Evolutionary conservation across 2,329 filamentous ascomycete genomes (phyloP).

Genomic region (Xylaria sp.): DNA sequence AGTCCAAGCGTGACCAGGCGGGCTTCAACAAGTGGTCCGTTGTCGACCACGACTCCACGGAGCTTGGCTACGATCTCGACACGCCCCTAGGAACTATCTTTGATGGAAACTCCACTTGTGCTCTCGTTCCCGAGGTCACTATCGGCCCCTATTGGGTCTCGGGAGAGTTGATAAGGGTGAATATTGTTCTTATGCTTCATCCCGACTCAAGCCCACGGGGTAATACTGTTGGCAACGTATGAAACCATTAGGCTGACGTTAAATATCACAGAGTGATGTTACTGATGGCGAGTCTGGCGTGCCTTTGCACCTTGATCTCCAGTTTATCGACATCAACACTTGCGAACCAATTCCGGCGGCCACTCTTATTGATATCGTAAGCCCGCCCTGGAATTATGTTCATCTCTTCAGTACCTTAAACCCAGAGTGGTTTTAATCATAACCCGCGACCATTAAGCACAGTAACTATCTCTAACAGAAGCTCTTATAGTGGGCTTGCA

Average conservation of each 20-base stretch:
- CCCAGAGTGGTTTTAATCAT: not conserved
- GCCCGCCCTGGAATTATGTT: conserved; percentile 1
- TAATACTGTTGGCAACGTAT: too few relatives aligned
- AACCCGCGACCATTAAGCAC: not conserved
- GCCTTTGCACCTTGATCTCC: conserved; percentile 54
- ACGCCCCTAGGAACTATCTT: conserved; percentile 52
- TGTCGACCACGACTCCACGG: conserved; percentile 43
- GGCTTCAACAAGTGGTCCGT: conserved; percentile 46
- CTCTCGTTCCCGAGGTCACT: conserved; percentile 48
- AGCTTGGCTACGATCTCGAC: conserved; percentile 51
- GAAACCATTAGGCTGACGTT: not conserved
- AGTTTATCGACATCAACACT: conserved; percentile 53
- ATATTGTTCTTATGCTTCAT: too few relatives aligned
- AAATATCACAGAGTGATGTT: conserved; percentile 48
- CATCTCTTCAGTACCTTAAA: too few relatives aligned
- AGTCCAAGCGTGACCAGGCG: conserved; percentile 45
- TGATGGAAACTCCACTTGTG: conserved; percentile 45
- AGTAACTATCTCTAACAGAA: conserved; percentile 7
- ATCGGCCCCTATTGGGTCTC: conserved; percentile 51
- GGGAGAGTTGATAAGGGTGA: conserved; percentile 51
- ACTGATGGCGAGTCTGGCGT: conserved; percentile 54
- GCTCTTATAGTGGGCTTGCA: conserved; percentile 50
- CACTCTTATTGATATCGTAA: conserved; percentile 51
- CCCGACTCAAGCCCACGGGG: not conserved
- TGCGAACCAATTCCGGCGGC: conserved; percentile 49